Base-by-base conservation (phyloP, 2,329 filamentous ascomycete species). In the Polychaeton citri region DNA sequence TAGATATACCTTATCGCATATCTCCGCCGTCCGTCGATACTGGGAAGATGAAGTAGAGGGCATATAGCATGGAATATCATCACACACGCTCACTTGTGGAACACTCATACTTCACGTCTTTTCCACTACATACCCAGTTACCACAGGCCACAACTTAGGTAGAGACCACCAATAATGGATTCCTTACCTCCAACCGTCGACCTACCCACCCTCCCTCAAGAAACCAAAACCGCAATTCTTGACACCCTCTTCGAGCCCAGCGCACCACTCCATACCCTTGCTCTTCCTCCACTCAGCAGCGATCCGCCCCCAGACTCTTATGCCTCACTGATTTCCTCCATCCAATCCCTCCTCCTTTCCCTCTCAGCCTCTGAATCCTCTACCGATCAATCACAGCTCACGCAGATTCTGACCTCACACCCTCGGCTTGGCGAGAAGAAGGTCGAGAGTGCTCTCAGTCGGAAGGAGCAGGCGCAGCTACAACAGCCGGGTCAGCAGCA, bases 181-280 rank as follows among this genome's bases (percentile, higher is more conserved):
- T 49, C 52, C 30, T 67, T 90, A 5, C 81, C 81, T 9, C 54
- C 68, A 19, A 65, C 79, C 48, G 54, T 64, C 32, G 60, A 62
- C 10, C 63, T 92, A 26, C 62, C 68, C 18, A 60, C 62, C 32
- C 69, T 79, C 33, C 54, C 75, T 13, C 66, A 73, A 19, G 50
- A 65, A 19, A 62, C 70, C 15, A 69, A 81, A 38, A 67, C 65
- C 24, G 52, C 59, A 4, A 64, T 77, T 34, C 72, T 94, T 33
- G 82, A 92, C 60, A 68, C 77, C 3, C 76, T 94, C 40, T 94
- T 95, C 59, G 87, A 95, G 56, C 82, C 83, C 12, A 86, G 79
- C 36, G 64, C 71, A 1, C 72, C 78, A 34, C 74, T 95, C 1
- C 84, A 88, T 57, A 66, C 70, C 9, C 68, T 90, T 10, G 73